Evolutionary conservation across 2,329 filamentous ascomycete species (phyloP).

Genomic region (Hirsutella rhossiliensis): DNA sequence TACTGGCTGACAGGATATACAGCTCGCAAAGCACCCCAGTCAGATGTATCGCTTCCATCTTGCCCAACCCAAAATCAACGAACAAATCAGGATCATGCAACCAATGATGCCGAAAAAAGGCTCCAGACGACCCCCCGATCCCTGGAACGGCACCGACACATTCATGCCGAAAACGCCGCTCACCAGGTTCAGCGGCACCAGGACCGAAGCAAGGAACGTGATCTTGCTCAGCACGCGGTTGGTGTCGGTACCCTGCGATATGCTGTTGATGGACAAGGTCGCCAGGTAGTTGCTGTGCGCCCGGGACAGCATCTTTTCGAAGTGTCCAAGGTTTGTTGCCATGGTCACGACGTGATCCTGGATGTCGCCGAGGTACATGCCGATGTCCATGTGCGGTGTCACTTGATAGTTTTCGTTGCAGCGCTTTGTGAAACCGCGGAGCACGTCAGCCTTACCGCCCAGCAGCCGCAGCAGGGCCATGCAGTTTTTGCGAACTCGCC

Average conservation of each 20-base stretch:
- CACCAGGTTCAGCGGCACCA: slow-evolving; percentile 92
- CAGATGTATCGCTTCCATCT: slow-evolving; percentile 35
- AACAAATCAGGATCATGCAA: slow-evolving; percentile 40
- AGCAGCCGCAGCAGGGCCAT: slow-evolving; percentile 88
- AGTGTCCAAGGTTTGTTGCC: slow-evolving; percentile 92
- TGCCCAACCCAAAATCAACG: slow-evolving; percentile 32
- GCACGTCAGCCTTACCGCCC: slow-evolving; percentile 95
- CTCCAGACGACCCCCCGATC: slow-evolving; percentile 38
- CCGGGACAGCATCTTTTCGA: slow-evolving; percentile 93
- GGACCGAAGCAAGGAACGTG: slow-evolving; percentile 82
- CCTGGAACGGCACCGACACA: slow-evolving; percentile 55
- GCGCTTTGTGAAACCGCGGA: slow-evolving; percentile 93
- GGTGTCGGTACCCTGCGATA: slow-evolving; percentile 74
- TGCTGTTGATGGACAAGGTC: slow-evolving; percentile 84
- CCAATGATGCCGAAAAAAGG: slow-evolving; percentile 40
- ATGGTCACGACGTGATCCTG: slow-evolving; percentile 99
- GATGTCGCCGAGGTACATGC: slow-evolving; percentile 91
- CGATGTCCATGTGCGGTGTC: slow-evolving; percentile 91
- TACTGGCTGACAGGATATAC: not conserved
- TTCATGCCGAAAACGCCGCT: slow-evolving; percentile 87
- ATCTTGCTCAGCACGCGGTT: slow-evolving; percentile 92
- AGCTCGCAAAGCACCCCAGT: not conserved
- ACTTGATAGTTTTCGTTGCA: slow-evolving; percentile 97
- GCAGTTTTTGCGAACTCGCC: slow-evolving; percentile 83
- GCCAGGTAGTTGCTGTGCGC: slow-evolving; percentile 94